Percentiles rank a stretch among this genome's conserved stretches.
These are phyloP conservation scores for Obelidium mucronatum DNA, from an alignment of 192 early-diverging fungal genomes.

Conservation along the genomic window DNA sequence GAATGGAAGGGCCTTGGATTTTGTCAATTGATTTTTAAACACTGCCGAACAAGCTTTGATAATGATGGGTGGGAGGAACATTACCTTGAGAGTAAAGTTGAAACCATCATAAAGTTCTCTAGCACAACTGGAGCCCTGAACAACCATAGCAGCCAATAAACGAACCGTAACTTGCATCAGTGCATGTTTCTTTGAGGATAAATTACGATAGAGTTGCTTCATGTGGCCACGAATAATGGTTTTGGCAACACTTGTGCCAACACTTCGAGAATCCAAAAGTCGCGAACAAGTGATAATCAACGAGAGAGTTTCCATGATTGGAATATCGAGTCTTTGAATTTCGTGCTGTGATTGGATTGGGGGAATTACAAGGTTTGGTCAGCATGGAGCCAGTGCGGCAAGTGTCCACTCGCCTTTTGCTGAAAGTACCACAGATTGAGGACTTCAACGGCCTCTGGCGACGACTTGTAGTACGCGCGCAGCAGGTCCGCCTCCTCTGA, in stretches of 20 bases:
- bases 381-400: too few relatives aligned
- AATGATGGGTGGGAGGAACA: neutral
- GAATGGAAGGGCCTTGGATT: conserved; percentile 19
- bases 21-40: conserved; percentile 28
- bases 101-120: conserved; percentile 74
- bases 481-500: conserved; percentile 49
- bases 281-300: conserved; percentile 61
- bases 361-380: neutral
- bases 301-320: conserved; percentile 68
- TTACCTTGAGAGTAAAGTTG: conserved; percentile 74
- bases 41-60: conserved; percentile 2
- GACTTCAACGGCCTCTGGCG: conserved; percentile 65
- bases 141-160: conserved; percentile 69
- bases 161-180: conserved; percentile 68
- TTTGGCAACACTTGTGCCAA: conserved; percentile 49
- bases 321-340: conserved; percentile 51
- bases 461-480: conserved; percentile 62
- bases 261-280: conserved; percentile 44
- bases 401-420: conserved; percentile 46
- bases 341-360: conserved; percentile 50
- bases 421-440: conserved; percentile 73
- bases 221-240: conserved; percentile 72
- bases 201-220: conserved; percentile 66
- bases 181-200: conserved; percentile 65
- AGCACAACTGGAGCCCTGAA: conserved; percentile 60